Base-by-base conservation (phyloP, 176 grass and related monocot genomes). In the Metroxylon sagu region DNA sequence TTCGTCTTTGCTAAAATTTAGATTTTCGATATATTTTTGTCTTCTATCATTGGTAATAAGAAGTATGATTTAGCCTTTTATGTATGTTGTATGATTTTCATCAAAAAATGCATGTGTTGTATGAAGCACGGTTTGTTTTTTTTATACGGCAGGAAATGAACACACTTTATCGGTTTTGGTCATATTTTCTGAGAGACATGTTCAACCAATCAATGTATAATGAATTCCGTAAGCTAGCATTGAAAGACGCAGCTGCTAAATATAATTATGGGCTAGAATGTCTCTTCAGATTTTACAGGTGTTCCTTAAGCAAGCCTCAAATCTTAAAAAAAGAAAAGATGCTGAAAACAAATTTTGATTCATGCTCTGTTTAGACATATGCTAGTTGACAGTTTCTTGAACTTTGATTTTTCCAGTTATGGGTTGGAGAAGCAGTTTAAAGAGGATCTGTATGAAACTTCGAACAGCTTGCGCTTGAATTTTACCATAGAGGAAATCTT, bases 231-330 rank as follows among this genome's bases (percentile, higher is more conserved):
- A 81, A 92, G 61, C 78, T 99, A 3, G 79, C 94, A 21, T 71
- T 89, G 27, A 88, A 99, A 61, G 94, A 99, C 69, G 81, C 88
- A 16, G 76, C 56, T 81, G 82, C 88, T 57, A 93, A 73, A 60
- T 99, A 99, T 71, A 85, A 76, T 79, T 99, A 99, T 81, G 88
- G 94, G 35, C 76, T 99, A 12, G 85, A 99, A 54, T 99, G 94
- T 56, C 88, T 99, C 71, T 99, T 99, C 71, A 92, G 94, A 83
- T 99, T 93, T 85, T 99, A 93, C 79, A 99, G 94, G 94, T 92
- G 74, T 14, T 23, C 8, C 35, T 43, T 43, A 12, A 43, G 35
- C 35, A 43, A 43, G 35, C 35, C 10, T 43, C 8, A 43, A 43
- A 43, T 43, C 35, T 12, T 43, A 43, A 10, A 43, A n/a, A 43